Conservation (phyloP, 2,329 filamentous ascomycete species). For the Raffaelea ambrosiae region DNA sequence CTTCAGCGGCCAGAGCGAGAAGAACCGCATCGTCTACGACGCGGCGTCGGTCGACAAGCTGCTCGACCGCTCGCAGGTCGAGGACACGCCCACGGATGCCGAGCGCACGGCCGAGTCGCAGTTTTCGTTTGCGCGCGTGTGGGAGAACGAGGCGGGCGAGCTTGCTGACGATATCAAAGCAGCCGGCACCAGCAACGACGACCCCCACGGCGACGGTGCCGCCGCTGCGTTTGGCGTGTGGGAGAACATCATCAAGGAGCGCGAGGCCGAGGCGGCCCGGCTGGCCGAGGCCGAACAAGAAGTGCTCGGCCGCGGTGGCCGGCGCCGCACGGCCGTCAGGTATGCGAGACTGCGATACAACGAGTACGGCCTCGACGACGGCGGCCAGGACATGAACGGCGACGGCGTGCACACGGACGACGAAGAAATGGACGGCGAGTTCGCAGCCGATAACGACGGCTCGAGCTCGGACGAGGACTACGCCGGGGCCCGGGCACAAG, state of each 20-base stretch:
- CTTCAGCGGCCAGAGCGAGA: constrained; percentile 65
- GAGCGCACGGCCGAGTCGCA: constrained; percentile 59
- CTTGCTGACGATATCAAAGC: constrained; percentile 56
- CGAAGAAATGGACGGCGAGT: not conserved
- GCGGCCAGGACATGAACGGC: constrained; percentile 18
- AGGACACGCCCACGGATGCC: constrained; percentile 57
- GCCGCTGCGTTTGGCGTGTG: constrained; percentile 52
- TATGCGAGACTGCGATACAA: constrained; percentile 16
- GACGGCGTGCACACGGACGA: constrained; percentile 6
- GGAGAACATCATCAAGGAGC: constrained; percentile 80
- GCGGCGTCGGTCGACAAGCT: constrained; percentile 75
- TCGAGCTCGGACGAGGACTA: constrained; percentile 7
- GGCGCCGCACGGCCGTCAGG: constrained; percentile 50
- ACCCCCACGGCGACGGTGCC: constrained; percentile 29
- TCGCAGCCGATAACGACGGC: constrained; percentile 10
- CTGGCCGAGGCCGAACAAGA: constrained; percentile 61
- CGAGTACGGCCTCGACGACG: constrained; percentile 13
- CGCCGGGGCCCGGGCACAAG: not conserved
- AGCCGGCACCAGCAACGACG: constrained; percentile 19
- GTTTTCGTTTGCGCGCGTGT: constrained; percentile 85
- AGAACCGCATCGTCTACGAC: constrained; percentile 74
- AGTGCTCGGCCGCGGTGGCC: constrained; percentile 76
- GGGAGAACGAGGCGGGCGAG: constrained; percentile 70
- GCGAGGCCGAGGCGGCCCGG: constrained; percentile 69
- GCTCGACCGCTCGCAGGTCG: constrained; percentile 76